Evolutionary conservation across 805 yeast species (phyloP), one percentile per base, ranked within the genome.

Genomic region (Hanseniaspora thailandica): DNA sequence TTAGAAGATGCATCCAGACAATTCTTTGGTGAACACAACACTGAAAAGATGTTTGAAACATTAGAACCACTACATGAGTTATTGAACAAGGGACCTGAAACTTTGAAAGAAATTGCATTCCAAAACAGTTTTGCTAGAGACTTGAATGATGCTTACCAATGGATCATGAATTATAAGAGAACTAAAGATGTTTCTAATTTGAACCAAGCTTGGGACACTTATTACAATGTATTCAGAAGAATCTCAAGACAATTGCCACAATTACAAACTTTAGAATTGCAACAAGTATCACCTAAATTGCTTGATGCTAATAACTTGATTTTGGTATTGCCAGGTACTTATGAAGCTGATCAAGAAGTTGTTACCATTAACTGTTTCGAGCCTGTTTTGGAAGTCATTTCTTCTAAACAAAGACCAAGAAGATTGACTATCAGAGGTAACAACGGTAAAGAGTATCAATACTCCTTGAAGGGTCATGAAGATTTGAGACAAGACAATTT

Each of bases 181-280:
- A 84, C 95, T 0, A 85, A 82, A 55, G 97, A 93, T 64, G 78
- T 82, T 47, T 82, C 94, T 23, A 90, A 88, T 60, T 69, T 90
- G 66, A 88, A 89, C 62, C 97, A 93, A 67, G 97, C 97, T 0
- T 90, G 98, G 98, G 97, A 90, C 65, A 82, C 89, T 17, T 90
- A 90, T 64, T 89, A 90, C 66, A 84, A 84, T 59, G 96, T 93
- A 2, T 93, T 90, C 78, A 78, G 96, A 59, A 77, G 95, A 57
- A 87, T 93, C 53, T 81, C 89, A 56, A 77, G 95, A 58, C 96
- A 88, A 65, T 68, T 93, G 36, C 95, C 95, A 1, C 95, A 86
- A 63, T 68, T 90, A 25, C 87, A 84, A 57, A 81, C 86, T 22
- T 73, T 90, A 56, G 97, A 93, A 58, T 70, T 93, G 57, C 96